Evolutionary conservation across 2,329 filamentous ascomycete genomes (phyloP), one percentile per base, ranked within the genome.

Genomic region (Clonostachys solani): DNA sequence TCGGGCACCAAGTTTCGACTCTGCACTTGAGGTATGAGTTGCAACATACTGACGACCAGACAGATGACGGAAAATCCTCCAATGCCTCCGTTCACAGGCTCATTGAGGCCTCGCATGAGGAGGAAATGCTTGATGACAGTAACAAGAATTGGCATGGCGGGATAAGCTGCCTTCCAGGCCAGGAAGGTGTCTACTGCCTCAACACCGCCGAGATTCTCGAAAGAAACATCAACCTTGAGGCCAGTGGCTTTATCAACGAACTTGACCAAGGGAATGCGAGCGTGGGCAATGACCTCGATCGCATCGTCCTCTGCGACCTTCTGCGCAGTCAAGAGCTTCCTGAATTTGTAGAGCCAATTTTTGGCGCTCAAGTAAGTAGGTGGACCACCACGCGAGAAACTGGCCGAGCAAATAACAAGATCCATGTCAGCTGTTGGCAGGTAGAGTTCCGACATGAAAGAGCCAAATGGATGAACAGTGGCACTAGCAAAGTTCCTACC

Each of bases 61-160:
- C 94, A 99, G 47, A 92, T 96, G 53, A 95, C 87, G 2, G 91
- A 89, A 62, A 96, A 97, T 4, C 94, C 94, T 46, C 94, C 94
- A 45, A 99, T 83, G 4, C 94, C 94, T 47, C 94, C 94, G 50
- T 84, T 89, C 38, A 89, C 87, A 5, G 95, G 92, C 65, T 99
- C 94, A 56, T 96, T 96, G 45, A 96, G 74, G 1, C 86, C 89
- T 51, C 91, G 83, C 82, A 99, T 95, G 36, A 87, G 76, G 23
- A 99, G 73, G 50, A 95, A 92, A 55, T 99, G 94, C 70, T 99
- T 99, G 67, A 99, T 80, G 23, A 97, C 63, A 1, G 90, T 86
- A 36, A 96, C 89, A 19, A 99, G 72, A 38, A 89, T 81, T 0
- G 90, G 87, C 89, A 97, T 92, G 9, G 84, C 83, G 1, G 92